phyloP scores from a whole-genome alignment of 1,139 yeast species.

The Blastobotrys serpentis region DNA sequence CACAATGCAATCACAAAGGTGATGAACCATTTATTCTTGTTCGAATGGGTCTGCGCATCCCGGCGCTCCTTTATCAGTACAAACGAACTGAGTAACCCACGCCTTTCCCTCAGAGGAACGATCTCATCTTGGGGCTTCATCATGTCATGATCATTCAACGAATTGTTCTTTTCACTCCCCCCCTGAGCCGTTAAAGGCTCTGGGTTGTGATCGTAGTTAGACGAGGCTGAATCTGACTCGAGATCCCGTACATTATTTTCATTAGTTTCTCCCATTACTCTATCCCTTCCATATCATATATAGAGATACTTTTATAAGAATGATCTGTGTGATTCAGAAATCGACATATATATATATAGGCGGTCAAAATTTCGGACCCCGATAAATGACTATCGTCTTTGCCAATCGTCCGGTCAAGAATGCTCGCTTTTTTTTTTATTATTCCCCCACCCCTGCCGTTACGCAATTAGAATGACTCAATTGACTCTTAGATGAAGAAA shows the following conservation, averaged over 20 bases:
- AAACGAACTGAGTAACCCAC: constrained; percentile 36
- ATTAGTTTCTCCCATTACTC: not conserved
- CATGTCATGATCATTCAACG: not conserved
- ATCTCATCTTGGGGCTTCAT: not conserved
- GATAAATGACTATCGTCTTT: too few species aligned
- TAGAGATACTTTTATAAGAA: not conserved
- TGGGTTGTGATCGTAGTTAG: not conserved
- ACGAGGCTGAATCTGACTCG: not conserved
- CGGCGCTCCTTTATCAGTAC: constrained; percentile 67
- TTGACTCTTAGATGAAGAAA: too few species aligned
- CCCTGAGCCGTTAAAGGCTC: constrained; percentile 2
- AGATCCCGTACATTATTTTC: not conserved
- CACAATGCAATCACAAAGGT: constrained; percentile 70
- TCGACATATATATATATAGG: too few species aligned
- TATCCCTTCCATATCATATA: not conserved
- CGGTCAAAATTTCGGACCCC: too few species aligned
- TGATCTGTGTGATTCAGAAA: too few species aligned
- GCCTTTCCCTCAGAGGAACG: constrained; percentile 21
- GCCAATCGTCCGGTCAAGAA: too few species aligned
- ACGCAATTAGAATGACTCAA: too few species aligned
- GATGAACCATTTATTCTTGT: constrained; percentile 49
- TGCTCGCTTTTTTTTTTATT: too few species aligned
- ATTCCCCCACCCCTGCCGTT: too few species aligned
- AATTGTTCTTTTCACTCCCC: not conserved
- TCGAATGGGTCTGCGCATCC: constrained; percentile 67